Base-by-base conservation (phyloP, 331 rosid species). In the Rosa hybrid region DNA sequence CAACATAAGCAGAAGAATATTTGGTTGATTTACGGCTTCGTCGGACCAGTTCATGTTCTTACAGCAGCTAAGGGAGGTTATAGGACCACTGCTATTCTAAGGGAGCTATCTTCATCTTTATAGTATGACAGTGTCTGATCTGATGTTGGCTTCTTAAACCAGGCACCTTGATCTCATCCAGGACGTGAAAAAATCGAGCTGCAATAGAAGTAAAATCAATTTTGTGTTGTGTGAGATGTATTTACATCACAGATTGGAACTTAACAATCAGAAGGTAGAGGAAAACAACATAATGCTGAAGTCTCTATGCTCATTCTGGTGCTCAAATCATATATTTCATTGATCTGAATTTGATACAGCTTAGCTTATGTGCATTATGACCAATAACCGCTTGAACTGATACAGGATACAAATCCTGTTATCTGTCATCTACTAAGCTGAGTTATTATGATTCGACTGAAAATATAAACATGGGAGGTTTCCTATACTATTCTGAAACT, bases 331-430 rank as follows among this genome's bases (percentile, higher is more conserved):
- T 53, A 54, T 20, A 56, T 17, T 74, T 54, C 38, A 56, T 74
- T 74, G 17, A 14, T 38, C 67, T 5, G 21, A 39, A 69, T 4
- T n/a, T 45, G 34, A 42, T 12, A 69, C 54, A 44, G 7, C 74
- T 69, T 62, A 0, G 20, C 34, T 21, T 39, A 16, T 39, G 8
- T 69, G 74, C 34, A 69, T 42, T 23, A 68, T 38, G 12, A 9
- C 17, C 30, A n/a, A 20, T 18, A 5, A 25, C 18, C 53, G 39
- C 42, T 71, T 71, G 21, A 45, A 23, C 68, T 34, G 42, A 41
- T 34, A n/a, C n/a, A 54, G 78, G 68, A 74, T n/a, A 74, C 50
- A 74, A 34, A 39, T 74, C 78, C 68, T 39, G 16, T 42, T 44
- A n/a, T 74, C 27, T 73, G 6, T 48, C 63, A 48, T 77, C 63